Evolutionary conservation across 129 eudicot species (phyloP).

Genomic region (Smallanthus sonchifolius): DNA sequence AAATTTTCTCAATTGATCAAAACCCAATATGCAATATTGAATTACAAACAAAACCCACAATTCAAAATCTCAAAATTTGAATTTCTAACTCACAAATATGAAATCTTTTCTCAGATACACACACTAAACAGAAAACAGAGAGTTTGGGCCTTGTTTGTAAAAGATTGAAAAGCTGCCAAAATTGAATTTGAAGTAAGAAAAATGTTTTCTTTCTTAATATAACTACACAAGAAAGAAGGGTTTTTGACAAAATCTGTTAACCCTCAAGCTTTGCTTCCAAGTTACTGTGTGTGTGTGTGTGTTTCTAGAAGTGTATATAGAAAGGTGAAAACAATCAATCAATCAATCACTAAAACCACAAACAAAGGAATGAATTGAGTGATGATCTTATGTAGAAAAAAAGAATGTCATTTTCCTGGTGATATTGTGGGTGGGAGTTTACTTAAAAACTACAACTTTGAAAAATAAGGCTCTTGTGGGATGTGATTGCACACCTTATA

Average conservation of each 20-base stretch:
- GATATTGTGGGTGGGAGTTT: slow-evolving; percentile 34
- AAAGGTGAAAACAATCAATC: slow-evolving; percentile 25
- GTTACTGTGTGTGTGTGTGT: slow-evolving; percentile 27
- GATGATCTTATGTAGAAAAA: slow-evolving; percentile 16
- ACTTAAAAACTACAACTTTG: slow-evolving; percentile 32
- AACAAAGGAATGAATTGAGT: slow-evolving; percentile 12
- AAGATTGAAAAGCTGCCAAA: slow-evolving; percentile 16
- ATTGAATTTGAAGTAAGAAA: slow-evolving; percentile 1
- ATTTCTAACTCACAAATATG: slow-evolving; percentile 8
- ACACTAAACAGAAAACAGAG: slow-evolving; percentile 15
- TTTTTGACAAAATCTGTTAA: slow-evolving; percentile 16
- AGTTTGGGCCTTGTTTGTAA: not conserved
- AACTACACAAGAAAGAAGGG: slow-evolving; percentile 1
- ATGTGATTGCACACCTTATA: slow-evolving; percentile 31
- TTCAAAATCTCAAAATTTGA: not conserved
- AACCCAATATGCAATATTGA: slow-evolving; percentile 12
- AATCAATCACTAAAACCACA: slow-evolving; percentile 13
- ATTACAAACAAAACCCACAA: slow-evolving; percentile 21
- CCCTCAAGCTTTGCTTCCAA: slow-evolving; percentile 48
- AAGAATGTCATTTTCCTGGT: slow-evolving; percentile 20
- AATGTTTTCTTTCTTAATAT: slow-evolving; percentile 19
- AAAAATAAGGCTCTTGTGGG: slow-evolving; percentile 27
- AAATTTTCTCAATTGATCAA: slow-evolving; percentile 10
- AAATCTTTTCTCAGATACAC: not conserved
- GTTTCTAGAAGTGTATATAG: slow-evolving; percentile 5